These are phyloP conservation scores for Plasmodium fragile DNA, from an alignment of 169 alveolate species.

Conservation along the genomic window DNA sequence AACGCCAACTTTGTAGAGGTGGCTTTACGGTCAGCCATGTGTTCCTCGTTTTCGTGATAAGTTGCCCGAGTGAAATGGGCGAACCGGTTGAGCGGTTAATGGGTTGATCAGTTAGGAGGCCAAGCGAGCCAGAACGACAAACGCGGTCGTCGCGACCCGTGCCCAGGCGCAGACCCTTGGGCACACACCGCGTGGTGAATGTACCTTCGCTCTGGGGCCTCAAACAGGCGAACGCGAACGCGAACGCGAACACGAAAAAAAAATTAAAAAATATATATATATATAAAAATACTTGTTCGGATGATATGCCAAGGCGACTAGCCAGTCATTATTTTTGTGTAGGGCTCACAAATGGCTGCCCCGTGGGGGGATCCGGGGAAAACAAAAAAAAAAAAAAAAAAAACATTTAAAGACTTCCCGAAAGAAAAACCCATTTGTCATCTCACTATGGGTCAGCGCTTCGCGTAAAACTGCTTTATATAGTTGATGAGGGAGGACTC, in stretches of 20 bases:
- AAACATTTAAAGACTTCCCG: background rate
- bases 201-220: background rate
- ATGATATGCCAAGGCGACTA: background rate
- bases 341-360: background rate
- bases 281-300: background rate
- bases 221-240: background rate
- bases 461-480: constrained; percentile 53
- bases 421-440: background rate
- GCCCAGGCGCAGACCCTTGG: background rate
- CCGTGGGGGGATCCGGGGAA: background rate
- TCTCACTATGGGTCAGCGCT: background rate
- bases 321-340: background rate
- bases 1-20: background rate
- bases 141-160: background rate
- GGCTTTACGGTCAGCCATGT: background rate
- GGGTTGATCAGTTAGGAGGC: background rate
- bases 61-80: background rate
- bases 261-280: too few relatives aligned
- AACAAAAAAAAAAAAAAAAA: too few relatives aligned
- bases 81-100: too few relatives aligned
- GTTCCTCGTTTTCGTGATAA: background rate
- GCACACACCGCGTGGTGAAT: background rate
- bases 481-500: constrained; percentile 58
- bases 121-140: too few relatives aligned
- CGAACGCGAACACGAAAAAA: background rate